Conservation (phyloP, 495 filamentous ascomycete species). For the Xylaria palmicola region DNA sequence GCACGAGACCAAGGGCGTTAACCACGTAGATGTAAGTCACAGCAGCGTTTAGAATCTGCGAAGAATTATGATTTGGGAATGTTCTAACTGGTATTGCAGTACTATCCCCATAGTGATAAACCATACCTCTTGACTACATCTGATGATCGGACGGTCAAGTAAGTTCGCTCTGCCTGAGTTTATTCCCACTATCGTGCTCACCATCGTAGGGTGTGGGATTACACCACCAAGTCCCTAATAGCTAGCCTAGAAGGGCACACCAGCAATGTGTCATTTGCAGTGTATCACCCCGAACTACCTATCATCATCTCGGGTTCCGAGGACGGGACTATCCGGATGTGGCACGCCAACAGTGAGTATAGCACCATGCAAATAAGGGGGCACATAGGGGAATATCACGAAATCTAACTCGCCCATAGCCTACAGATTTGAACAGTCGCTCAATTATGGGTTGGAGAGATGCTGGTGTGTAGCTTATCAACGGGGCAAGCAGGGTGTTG, state of each 20-base stretch:
- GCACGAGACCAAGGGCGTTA: slow-evolving; percentile 97
- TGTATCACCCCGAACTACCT: slow-evolving; percentile 95
- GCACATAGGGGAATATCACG: neutral
- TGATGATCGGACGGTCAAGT: slow-evolving; percentile 87
- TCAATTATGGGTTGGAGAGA: slow-evolving; percentile 92
- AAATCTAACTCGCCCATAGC: slow-evolving; percentile 55
- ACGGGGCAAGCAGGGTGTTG: slow-evolving; percentile 87
- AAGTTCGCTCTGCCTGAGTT: neutral
- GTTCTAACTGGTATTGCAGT: slow-evolving; percentile 31
- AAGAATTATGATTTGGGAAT: neutral
- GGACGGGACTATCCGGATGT: slow-evolving; percentile 94
- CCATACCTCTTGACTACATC: slow-evolving; percentile 96
- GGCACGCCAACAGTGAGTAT: slow-evolving; percentile 66
- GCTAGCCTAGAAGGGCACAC: slow-evolving; percentile 96
- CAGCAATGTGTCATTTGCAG: slow-evolving; percentile 98
- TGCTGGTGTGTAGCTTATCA: slow-evolving; percentile 98
- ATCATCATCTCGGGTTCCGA: slow-evolving; percentile 99
- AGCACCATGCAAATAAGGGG: neutral
- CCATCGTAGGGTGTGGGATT: slow-evolving; percentile 75
- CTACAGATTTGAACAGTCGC: slow-evolving; percentile 89
- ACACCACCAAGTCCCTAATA: slow-evolving; percentile 95
- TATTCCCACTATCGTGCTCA: neutral
- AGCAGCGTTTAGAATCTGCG: neutral
- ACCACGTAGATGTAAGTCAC: slow-evolving; percentile 70
- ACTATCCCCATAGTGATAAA: slow-evolving; percentile 95